phyloP scores from a whole-genome alignment of 495 filamentous ascomycete species.

The Cercophora scortea region DNA sequence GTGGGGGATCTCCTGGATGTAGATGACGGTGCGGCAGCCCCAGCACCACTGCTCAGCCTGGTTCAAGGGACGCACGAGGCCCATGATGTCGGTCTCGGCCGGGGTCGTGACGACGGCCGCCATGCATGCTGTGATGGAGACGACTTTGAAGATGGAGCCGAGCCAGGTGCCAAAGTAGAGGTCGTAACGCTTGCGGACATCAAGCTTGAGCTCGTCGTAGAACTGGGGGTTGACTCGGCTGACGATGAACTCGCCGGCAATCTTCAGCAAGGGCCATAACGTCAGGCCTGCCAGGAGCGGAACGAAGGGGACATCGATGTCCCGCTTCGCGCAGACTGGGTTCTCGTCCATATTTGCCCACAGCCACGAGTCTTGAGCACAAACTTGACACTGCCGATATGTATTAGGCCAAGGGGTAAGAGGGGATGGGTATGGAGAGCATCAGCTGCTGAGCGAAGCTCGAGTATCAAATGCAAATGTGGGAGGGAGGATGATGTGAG shows the following conservation, averaged over 20 bases:
- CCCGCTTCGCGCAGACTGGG: too few species aligned
- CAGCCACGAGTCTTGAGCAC: too few species aligned
- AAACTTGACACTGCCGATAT: too few species aligned
- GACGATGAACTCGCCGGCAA: conserved; percentile 6
- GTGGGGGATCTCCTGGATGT: conserved; percentile 15
- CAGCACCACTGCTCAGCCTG: conserved; percentile 18
- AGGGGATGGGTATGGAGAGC: too few species aligned
- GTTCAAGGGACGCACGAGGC: conserved; percentile 11
- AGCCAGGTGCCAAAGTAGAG: conserved; percentile 16
- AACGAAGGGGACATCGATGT: conserved; percentile 11
- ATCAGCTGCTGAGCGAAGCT: too few species aligned
- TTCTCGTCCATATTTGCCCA: too few species aligned
- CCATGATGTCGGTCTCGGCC: conserved; percentile 11
- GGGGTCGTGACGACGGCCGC: conserved; percentile 10
- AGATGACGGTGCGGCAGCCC: conserved; percentile 19
- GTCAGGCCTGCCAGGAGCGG: conserved; percentile 13
- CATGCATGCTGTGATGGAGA: conserved; percentile 7
- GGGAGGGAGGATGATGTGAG: too few species aligned
- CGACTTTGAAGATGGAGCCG: conserved; percentile 14
- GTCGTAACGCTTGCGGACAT: conserved; percentile 13
- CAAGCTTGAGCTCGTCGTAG: conserved; percentile 10
- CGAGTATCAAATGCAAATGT: too few species aligned
- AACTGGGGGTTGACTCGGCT: conserved; percentile 8
- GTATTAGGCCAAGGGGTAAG: too few species aligned
- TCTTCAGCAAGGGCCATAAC: conserved; percentile 7